Percentiles rank a stretch among this genome's conserved stretches.
Conservation (phyloP, 2,329 filamentous ascomycete species). For the Alternaria arborescens region DNA sequence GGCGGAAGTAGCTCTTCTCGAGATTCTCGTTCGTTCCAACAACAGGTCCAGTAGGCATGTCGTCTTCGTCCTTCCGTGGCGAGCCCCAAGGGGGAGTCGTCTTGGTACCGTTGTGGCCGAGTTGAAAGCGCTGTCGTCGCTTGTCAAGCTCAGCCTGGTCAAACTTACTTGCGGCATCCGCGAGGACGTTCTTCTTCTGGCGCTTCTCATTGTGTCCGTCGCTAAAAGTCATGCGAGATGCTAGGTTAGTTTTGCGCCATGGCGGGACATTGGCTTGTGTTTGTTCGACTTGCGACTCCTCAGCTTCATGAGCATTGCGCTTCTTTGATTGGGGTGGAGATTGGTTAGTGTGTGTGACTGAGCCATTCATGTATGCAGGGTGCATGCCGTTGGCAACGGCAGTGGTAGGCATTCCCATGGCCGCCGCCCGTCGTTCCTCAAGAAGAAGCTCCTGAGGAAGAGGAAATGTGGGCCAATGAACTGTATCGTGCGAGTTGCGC, state of each 20-base stretch:
- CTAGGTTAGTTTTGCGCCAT: constrained; percentile 77
- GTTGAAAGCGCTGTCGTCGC: constrained; percentile 85
- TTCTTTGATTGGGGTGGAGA: constrained; percentile 69
- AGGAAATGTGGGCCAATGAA: constrained; percentile 84
- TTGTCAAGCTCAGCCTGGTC: constrained; percentile 85
- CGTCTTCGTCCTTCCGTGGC: constrained; percentile 58
- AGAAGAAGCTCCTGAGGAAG: constrained; percentile 85
- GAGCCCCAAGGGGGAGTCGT: constrained; percentile 62
- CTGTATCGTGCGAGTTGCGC: constrained; percentile 71
- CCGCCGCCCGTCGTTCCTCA: constrained; percentile 61
- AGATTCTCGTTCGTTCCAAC: constrained; percentile 83
- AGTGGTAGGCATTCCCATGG: constrained; percentile 28
- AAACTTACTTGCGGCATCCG: constrained; percentile 81
- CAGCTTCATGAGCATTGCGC: constrained; percentile 75
- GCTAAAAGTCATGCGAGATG: constrained; percentile 77
- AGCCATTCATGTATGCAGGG: constrained; percentile 24
- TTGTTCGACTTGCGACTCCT: constrained; percentile 59
- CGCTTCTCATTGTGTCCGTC: constrained; percentile 57
- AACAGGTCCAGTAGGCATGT: constrained; percentile 70
- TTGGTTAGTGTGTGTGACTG: constrained; percentile 41
- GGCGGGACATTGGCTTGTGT: constrained; percentile 65
- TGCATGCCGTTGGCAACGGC: constrained; percentile 41
- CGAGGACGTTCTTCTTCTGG: constrained; percentile 57
- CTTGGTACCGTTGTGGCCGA: constrained; percentile 60
- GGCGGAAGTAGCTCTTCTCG: constrained; percentile 93